phyloP scores from a whole-genome alignment of 2,329 filamentous ascomycete species.

The Aspergillus costaricaensis region DNA sequence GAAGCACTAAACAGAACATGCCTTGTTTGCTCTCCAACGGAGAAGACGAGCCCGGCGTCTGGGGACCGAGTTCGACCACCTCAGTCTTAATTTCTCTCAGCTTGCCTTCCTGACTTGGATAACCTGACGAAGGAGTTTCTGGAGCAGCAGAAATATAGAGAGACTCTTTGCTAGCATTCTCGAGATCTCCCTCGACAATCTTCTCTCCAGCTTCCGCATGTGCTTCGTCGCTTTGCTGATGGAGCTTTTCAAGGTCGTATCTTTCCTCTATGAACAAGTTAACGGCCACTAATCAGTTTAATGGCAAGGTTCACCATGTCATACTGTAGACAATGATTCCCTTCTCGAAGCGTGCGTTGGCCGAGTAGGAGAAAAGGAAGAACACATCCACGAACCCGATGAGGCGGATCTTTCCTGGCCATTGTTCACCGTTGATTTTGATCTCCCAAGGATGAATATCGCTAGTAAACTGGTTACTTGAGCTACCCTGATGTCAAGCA shows the following conservation, averaged over 20 bases:
- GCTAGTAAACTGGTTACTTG: not conserved
- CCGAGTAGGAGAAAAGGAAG: constrained; percentile 17
- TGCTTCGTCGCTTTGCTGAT: not conserved
- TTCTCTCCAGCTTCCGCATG: not conserved
- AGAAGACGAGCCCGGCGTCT: not conserved
- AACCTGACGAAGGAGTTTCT: not conserved
- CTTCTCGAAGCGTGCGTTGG: constrained; percentile 15
- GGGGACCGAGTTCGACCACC: not conserved
- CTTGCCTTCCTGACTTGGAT: not conserved
- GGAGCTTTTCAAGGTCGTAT: constrained; percentile 5
- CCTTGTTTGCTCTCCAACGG: not conserved
- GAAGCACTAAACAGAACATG: not conserved
- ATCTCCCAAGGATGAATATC: constrained; percentile 19
- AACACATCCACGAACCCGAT: constrained; percentile 18
- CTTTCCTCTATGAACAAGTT: constrained; percentile 8
- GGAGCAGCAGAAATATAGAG: not conserved
- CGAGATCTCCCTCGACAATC: too few species aligned
- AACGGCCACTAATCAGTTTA: not conserved
- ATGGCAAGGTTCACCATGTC: not conserved
- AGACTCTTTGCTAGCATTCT: too few species aligned
- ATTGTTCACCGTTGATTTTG: constrained; percentile 13
- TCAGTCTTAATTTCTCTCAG: not conserved
- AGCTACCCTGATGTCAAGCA: not conserved
- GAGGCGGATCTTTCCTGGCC: constrained; percentile 16
- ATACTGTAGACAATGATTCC: constrained; percentile 17